Evolutionary conservation across 2,329 filamentous ascomycete species (phyloP).

Genomic region (Pseudocercospora fijiensis): DNA sequence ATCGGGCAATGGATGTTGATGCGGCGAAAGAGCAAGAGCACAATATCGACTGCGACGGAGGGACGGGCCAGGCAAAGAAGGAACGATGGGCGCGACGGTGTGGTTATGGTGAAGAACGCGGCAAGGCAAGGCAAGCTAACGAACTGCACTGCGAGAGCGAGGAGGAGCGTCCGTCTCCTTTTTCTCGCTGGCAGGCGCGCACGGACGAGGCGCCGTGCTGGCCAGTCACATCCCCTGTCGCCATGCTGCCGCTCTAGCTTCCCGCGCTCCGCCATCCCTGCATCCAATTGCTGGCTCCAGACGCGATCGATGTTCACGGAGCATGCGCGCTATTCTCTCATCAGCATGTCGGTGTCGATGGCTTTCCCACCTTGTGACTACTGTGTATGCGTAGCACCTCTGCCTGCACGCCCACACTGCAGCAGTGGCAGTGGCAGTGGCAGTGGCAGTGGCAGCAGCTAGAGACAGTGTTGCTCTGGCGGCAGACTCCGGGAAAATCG

Average conservation of each 20-base stretch:
- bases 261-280: background rate
- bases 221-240: background rate
- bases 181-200: background rate
- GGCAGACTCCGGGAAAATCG: background rate
- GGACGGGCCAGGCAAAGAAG: background rate
- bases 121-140: background rate
- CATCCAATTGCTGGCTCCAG: background rate
- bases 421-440: too few species aligned
- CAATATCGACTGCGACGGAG: conserved; percentile 6
- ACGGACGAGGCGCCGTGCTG: background rate
- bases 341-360: background rate
- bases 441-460: too few species aligned
- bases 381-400: background rate
- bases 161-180: background rate
- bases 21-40: conserved; percentile 7
- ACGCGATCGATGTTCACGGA: background rate
- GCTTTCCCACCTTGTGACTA: background rate
- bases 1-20: conserved; percentile 10
- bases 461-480: background rate
- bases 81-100: conserved; percentile 5
- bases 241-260: background rate
- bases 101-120: background rate
- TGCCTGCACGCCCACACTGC: background rate
- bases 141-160: conserved; percentile 1
- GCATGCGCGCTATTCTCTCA: background rate